Percentiles rank a stretch among this genome's conserved stretches.
phyloP scores from a whole-genome alignment of 805 yeast genomes.

The Isabelozyma rhagii region DNA sequence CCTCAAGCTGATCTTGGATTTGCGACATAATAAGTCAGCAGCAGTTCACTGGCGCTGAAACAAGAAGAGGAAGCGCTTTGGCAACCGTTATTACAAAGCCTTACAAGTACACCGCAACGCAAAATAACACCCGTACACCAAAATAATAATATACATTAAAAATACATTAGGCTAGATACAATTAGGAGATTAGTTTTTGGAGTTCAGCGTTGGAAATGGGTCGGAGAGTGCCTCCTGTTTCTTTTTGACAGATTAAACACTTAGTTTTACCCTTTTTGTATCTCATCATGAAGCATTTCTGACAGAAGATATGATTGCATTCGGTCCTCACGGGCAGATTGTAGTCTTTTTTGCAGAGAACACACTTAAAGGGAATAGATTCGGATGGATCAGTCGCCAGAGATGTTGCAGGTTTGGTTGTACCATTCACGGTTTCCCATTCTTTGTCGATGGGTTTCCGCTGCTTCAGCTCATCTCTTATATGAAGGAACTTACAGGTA shows the following conservation, averaged over 20 bases:
- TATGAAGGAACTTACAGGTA: slow-evolving; percentile 89
- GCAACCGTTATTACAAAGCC: background rate
- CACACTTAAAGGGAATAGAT: slow-evolving; percentile 56
- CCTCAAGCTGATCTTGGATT: slow-evolving; percentile 24
- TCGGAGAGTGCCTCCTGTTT: slow-evolving; percentile 58
- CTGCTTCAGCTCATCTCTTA: slow-evolving; percentile 78
- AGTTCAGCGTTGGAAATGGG: slow-evolving; percentile 45
- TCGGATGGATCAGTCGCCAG: slow-evolving; percentile 3
- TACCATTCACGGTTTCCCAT: slow-evolving; percentile 53
- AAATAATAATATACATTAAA: background rate
- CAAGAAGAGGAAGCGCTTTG: background rate
- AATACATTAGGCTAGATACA: background rate
- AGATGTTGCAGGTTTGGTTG: slow-evolving; percentile 1
- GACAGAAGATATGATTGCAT: slow-evolving; percentile 67
- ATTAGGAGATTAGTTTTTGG: slow-evolving; percentile 2
- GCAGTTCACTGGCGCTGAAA: background rate
- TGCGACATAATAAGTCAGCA: slow-evolving; percentile 12
- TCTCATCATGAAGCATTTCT: slow-evolving; percentile 51
- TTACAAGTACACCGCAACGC: too few relatives aligned
- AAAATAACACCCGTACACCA: background rate
- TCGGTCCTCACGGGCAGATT: slow-evolving; percentile 53
- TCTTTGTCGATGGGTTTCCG: slow-evolving; percentile 65
- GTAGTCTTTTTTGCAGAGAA: slow-evolving; percentile 56
- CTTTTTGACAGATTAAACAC: slow-evolving; percentile 58
- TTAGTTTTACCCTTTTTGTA: slow-evolving; percentile 35